Conservation (phyloP, 2,329 filamentous ascomycete genomes). For the Neophaeococcomyces aloes region DNA sequence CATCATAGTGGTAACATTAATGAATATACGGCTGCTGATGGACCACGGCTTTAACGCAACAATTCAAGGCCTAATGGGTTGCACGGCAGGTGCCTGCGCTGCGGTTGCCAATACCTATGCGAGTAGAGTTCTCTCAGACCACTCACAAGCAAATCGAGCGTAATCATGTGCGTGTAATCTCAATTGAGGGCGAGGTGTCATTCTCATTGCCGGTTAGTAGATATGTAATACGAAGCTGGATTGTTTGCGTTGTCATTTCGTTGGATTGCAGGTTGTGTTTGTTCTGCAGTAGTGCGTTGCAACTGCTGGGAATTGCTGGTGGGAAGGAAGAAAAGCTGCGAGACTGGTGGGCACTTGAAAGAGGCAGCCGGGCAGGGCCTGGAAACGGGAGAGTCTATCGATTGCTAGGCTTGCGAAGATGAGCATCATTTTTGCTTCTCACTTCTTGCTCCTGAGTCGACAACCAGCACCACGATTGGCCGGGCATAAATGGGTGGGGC, state of each 20-base stretch:
- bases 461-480: constrained; percentile 20
- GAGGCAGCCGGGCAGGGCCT: background rate
- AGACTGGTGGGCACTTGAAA: background rate
- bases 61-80: background rate
- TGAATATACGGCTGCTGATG: background rate
- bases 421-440: constrained; percentile 13
- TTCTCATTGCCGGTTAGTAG: background rate
- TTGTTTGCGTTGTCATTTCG: background rate
- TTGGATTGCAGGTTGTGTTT: background rate
- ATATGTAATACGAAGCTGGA: too few species aligned
- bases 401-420: background rate
- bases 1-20: constrained; percentile 9
- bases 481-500: background rate
- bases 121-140: background rate
- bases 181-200: background rate
- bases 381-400: background rate
- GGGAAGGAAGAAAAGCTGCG: background rate
- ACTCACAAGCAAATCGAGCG: background rate
- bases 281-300: constrained; percentile 1
- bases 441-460: constrained; percentile 28
- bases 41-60: background rate
- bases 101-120: background rate
- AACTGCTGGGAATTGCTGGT: background rate
- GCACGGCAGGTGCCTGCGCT: background rate
- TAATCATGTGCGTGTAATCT: background rate